These are phyloP conservation scores for Coemansia sp. DNA, from an alignment of 192 early-diverging fungal species.

Conservation along the genomic window DNA sequence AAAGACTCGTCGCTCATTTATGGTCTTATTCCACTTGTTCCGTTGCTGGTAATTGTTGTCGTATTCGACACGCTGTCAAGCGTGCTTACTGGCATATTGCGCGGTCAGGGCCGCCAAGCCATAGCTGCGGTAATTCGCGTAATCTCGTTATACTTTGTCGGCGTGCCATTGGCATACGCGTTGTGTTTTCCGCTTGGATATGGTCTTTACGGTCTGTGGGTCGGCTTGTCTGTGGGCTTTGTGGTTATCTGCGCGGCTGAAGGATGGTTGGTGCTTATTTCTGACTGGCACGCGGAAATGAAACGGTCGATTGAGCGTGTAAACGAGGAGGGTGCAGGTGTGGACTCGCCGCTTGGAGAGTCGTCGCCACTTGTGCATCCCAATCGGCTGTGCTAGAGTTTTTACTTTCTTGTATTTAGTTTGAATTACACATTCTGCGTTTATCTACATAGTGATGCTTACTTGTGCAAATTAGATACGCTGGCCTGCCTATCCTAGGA, in stretches of 20 bases:
- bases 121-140: conserved; percentile 54
- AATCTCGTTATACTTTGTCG: conserved; percentile 51
- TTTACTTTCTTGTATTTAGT: background rate
- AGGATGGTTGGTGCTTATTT: conserved; percentile 31
- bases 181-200: conserved; percentile 52
- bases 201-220: conserved; percentile 68
- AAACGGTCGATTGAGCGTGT: conserved; percentile 30
- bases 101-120: conserved; percentile 56
- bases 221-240: conserved; percentile 48
- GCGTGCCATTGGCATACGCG: conserved; percentile 52
- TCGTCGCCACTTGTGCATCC: conserved; percentile 21
- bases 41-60: conserved; percentile 34
- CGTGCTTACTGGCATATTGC: conserved; percentile 58
- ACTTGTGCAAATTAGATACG: too few species aligned
- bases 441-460: too few species aligned
- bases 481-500: too few species aligned
- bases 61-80: conserved; percentile 58
- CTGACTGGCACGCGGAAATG: conserved; percentile 40
- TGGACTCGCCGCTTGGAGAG: conserved; percentile 28
- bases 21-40: conserved; percentile 22
- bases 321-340: conserved; percentile 1
- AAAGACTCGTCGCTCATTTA: conserved; percentile 22
- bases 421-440: background rate
- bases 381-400: conserved; percentile 5
- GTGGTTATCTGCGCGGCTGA: conserved; percentile 26